These are phyloP conservation scores for Clarireedia hainanense DNA, from an alignment of 2,329 filamentous ascomycete species.

Conservation along the genomic window DNA sequence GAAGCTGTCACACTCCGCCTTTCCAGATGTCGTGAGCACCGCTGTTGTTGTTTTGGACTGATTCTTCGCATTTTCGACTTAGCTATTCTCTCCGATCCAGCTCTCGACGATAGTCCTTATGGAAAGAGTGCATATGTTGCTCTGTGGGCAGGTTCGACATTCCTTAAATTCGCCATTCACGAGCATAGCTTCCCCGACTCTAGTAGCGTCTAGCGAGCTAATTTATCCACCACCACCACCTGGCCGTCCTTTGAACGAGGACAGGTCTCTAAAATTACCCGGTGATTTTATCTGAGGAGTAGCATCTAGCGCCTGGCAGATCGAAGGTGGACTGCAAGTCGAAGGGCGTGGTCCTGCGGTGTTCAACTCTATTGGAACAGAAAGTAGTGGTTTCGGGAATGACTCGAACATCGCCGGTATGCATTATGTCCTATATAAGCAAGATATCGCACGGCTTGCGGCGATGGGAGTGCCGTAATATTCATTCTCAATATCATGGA, in stretches of 20 bases:
- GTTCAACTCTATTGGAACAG: neutral
- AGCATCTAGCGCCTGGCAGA: conserved; percentile 36
- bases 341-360: conserved; percentile 32
- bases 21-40: no score
- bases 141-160: neutral
- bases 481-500: conserved; percentile 44
- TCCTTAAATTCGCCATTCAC: neutral
- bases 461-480: conserved; percentile 43
- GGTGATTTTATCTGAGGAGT: conserved; percentile 40
- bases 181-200: neutral
- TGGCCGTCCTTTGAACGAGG: neutral
- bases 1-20: no score
- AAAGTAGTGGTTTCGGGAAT: neutral
- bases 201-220: neutral
- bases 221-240: neutral
- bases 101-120: neutral
- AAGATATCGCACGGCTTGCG: conserved; percentile 44
- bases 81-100: no score
- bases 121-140: neutral
- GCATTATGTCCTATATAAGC: conserved; percentile 45
- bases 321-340: conserved; percentile 36
- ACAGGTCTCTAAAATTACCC: conserved; percentile 32
- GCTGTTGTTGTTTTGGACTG: no score
- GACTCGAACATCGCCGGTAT: conserved; percentile 16
- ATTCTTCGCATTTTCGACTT: no score